phyloP scores from a whole-genome alignment of 495 filamentous ascomycete species.

The Aspergillus heteromorphus region DNA sequence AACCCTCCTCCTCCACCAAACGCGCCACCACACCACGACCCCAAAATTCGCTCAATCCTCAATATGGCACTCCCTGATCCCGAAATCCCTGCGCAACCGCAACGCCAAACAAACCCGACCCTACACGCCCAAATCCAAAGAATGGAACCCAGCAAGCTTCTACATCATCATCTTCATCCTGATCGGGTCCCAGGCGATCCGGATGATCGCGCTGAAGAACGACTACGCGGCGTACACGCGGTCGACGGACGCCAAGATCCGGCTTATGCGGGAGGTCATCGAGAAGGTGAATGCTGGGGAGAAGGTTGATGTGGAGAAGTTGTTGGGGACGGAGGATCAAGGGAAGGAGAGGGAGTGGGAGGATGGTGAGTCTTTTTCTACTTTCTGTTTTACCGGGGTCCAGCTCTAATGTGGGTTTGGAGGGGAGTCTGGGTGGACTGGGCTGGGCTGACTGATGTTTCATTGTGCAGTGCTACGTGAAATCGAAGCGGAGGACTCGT shows the following conservation, averaged over 20 bases:
- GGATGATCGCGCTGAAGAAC: conserved; percentile 76
- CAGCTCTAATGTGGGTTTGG: not conserved
- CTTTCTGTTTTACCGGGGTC: no score
- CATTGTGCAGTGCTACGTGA: conserved; percentile 60
- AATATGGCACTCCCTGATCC: conserved; percentile 68
- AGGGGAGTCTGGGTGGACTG: no score
- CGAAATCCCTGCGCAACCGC: conserved; percentile 40
- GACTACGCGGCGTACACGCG: conserved; percentile 67
- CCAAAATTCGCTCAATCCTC: conserved; percentile 59
- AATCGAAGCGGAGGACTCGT: conserved; percentile 69
- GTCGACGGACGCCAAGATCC: conserved; percentile 73
- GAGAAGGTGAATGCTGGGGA: conserved; percentile 78
- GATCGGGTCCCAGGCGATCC: conserved; percentile 90
- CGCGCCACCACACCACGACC: conserved; percentile 30
- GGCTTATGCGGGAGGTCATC: conserved; percentile 72
- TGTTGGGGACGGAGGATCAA: conserved; percentile 73
- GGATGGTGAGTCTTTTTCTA: conserved; percentile 52
- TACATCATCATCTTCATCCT: conserved; percentile 88
- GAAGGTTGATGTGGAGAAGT: conserved; percentile 80
- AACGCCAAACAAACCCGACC: conserved; percentile 11
- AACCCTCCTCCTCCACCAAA: conserved; percentile 2
- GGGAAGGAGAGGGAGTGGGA: conserved; percentile 82
- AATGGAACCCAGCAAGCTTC: conserved; percentile 91
- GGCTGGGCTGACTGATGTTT: not conserved
- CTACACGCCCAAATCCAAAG: conserved; percentile 49